Evolutionary conservation across 177 flowering plant species (phyloP), one percentile per base, ranked within the genome.

Genomic region (Vitis hybrid): DNA sequence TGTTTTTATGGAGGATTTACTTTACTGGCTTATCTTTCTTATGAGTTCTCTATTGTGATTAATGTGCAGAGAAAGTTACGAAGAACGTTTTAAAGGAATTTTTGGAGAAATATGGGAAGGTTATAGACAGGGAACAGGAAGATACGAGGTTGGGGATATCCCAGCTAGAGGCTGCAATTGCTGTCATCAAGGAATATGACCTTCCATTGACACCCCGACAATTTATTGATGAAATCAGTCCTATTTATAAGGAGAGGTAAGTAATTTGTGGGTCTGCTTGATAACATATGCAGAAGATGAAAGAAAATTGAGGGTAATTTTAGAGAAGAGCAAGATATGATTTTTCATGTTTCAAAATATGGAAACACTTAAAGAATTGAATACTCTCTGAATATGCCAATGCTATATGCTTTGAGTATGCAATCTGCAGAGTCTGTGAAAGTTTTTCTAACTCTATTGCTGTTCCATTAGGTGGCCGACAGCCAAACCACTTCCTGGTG

Each of bases 401-500:
- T 40, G 46, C 8, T 40, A 40, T 5, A 40, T 40, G 46, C 46
- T 40, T 40, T 27, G 7, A 40, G 46, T 40, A 0, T 40, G 8
- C 46, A 40, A 40, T 40, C 46, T 40, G 46, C 46, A 40, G 30
- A 40, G 46, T 40, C 8, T 40, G 46, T 40, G 8, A 5, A 40
- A 5, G 46, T 40, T 40, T 10, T 15, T 56, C 30, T 13, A 27
- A 24, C 30, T n/a, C 4, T 71, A 49, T 30, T 11, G 10, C 13
- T 14, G 13, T 40, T 60, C 11, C 21, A 72, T 11, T 77, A 87
- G 91, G 79, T 88, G 91, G 90, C 40, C 77, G 30, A 63, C 67
- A n/a, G 82, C 85, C 12, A 81, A 68, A 78, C 72, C 90, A 32
- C 90, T 88, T 71, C 93, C 96, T 49, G 96, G 96, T 55, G 96